Evolutionary conservation across 2,329 filamentous ascomycete genomes (phyloP), one percentile per base, ranked within the genome.

Genomic region (Alternaria arborescens): DNA sequence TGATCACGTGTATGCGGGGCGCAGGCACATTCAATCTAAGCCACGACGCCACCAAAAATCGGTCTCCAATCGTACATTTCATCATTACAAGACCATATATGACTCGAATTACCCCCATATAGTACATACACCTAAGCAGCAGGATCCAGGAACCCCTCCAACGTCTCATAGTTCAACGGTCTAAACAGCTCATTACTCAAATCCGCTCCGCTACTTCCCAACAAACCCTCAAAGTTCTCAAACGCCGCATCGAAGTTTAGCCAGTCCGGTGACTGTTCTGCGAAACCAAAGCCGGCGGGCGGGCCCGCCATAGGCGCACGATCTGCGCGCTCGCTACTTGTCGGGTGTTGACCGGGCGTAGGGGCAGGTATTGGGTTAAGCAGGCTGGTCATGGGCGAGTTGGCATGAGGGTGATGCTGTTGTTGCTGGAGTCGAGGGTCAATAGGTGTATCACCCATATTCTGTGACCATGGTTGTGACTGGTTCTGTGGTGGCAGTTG

Each of bases 241-340:
- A 80, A 80, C 7, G 78, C 78, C 2, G 71, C 69, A 24, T 79
- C 77, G 43, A 79, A 79, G 34, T 78, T 79, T 30, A 80, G 43
- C 78, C 78, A 80, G 41, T 79, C 77, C 0, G 77, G 74, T 1
- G 71, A 75, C 32, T 74, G 67, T 32, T 77, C 76, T n/a, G 70
- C 67, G 54, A 77, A 75, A 7, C 73, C 71, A 38, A 75, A 75
- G 16, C 65, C 67, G 2, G 65, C 62, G 3, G 70, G 62, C 2
- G 58, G 58, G 6, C 47, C 58, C 18, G 67, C 62, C 52, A 69
- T 63, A 4, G 69, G 71, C n/a, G 68, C 67, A 43, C 73, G 65
- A 16, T 77, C 71, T 6, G 63, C 70, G 1, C 77, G 69, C 56
- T 78, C 77, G 41, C 76, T 78, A 63, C 77, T 78, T 11, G 74